phyloP scores from a whole-genome alignment of 192 early-diverging fungal species.

The Chytriomyces sp. region DNA sequence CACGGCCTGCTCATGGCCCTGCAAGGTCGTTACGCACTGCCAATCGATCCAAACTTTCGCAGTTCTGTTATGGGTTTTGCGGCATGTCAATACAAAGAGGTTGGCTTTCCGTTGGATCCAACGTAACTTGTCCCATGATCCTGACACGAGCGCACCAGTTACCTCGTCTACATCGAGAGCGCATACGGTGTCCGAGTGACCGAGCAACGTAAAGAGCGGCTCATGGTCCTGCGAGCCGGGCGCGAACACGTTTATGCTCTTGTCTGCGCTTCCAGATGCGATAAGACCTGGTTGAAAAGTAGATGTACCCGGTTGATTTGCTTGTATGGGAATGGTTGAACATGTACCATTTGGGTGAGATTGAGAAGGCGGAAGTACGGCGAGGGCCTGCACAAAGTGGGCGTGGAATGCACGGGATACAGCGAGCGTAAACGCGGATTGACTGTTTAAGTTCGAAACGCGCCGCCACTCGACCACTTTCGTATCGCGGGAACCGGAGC shows the following conservation, averaged over 20 bases:
- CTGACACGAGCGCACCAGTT: constrained; percentile 75
- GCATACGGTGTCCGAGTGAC: constrained; percentile 89
- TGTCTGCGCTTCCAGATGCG: constrained; percentile 81
- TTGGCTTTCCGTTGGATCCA: neutral
- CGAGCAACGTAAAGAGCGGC: constrained; percentile 69
- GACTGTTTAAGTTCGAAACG: no score
- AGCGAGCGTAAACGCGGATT: constrained; percentile 52
- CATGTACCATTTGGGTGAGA: constrained; percentile 64
- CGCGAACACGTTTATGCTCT: constrained; percentile 81
- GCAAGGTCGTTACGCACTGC: constrained; percentile 65
- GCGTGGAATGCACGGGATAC: constrained; percentile 66
- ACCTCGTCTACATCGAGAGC: constrained; percentile 56
- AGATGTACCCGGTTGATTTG: neutral
- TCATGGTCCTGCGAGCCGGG: constrained; percentile 34
- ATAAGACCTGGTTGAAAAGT: constrained; percentile 65
- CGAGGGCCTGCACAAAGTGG: constrained; percentile 79
- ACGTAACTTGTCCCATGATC: constrained; percentile 94
- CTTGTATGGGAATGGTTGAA: neutral
- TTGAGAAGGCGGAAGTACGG: constrained; percentile 57
- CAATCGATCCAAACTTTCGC: constrained; percentile 89
- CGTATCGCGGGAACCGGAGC: constrained; percentile 54
- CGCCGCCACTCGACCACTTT: constrained; percentile 67
- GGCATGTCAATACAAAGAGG: no score
- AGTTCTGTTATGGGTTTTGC: no score
- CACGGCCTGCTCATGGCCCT: constrained; percentile 81